A percentile compares a stretch with the other conserved stretches of the same genome.
These are phyloP conservation scores for Amauroascus niger DNA, from an alignment of 2,329 filamentous ascomycete species.

Conservation along the genomic window DNA sequence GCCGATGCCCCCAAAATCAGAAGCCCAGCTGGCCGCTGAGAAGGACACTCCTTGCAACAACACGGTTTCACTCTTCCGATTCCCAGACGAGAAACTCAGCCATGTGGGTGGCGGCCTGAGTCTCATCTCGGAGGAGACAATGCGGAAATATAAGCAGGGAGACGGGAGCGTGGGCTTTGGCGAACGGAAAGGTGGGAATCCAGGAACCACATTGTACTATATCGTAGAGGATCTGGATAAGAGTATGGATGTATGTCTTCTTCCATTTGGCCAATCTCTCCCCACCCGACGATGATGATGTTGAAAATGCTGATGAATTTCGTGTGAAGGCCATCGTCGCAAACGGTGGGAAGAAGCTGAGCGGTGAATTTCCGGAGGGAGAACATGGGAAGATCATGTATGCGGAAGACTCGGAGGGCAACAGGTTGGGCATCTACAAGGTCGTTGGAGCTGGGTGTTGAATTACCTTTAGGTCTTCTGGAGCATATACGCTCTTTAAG, in stretches of 20 bases:
- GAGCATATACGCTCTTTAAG: too few relatives aligned
- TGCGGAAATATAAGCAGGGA: slow-evolving; percentile 1
- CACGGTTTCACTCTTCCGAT: slow-evolving; percentile 18
- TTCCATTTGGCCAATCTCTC: neutral
- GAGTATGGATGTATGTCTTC: slow-evolving; percentile 14
- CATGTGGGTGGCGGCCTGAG: slow-evolving; percentile 18
- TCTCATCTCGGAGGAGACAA: slow-evolving; percentile 13
- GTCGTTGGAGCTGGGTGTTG: neutral
- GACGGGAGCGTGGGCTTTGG: neutral
- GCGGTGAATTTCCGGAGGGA: slow-evolving; percentile 17
- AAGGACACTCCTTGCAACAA: slow-evolving; percentile 12
- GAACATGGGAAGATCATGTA: slow-evolving; percentile 17
- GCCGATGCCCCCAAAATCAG: neutral
- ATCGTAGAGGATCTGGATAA: slow-evolving; percentile 19
- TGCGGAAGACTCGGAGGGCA: slow-evolving; percentile 21
- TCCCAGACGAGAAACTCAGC: slow-evolving; percentile 14
- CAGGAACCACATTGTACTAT: slow-evolving; percentile 18
- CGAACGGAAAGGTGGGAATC: slow-evolving; percentile 6
- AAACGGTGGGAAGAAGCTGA: slow-evolving; percentile 18
- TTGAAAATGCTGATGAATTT: neutral
- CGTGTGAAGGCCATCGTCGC: slow-evolving; percentile 15
- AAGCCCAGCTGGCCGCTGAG: neutral
- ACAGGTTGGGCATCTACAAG: slow-evolving; percentile 19
- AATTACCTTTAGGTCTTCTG: too few relatives aligned
- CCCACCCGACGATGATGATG: neutral